Conservation (phyloP, 768 basidiomycete genomes). For the Boletus sp. region DNA sequence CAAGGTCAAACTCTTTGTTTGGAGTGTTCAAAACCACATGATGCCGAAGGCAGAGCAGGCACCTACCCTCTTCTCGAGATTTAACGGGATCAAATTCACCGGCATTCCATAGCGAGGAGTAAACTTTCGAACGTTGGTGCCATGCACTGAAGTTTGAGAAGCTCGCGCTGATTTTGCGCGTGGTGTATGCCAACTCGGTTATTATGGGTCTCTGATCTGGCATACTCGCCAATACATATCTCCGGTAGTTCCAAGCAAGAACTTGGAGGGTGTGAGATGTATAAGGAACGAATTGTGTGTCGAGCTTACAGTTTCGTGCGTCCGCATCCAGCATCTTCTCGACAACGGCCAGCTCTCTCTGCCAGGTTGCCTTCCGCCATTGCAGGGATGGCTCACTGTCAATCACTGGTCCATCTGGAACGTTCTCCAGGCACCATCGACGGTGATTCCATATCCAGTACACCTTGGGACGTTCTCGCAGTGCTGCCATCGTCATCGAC, state of each 20-base stretch:
- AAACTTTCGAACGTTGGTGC: constrained; percentile 92
- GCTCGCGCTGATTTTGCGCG: constrained; percentile 85
- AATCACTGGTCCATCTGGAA: constrained; percentile 67
- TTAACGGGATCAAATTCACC: constrained; percentile 49
- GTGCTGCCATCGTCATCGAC: constrained; percentile 70
- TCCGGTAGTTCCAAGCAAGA: constrained; percentile 91
- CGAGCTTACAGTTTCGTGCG: constrained; percentile 80
- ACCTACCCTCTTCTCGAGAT: constrained; percentile 68
- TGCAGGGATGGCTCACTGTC: constrained; percentile 42
- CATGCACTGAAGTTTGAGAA: constrained; percentile 99
- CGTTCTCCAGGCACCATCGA: constrained; percentile 87
- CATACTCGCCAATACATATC: constrained; percentile 76
- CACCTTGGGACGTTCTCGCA: constrained; percentile 88
- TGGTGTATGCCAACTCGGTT: constrained; percentile 83
- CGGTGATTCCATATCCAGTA: constrained; percentile 99
- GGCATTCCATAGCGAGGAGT: constrained; percentile 60
- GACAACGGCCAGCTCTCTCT: constrained; percentile 78
- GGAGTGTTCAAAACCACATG: neutral
- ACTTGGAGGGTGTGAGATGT: constrained; percentile 47
- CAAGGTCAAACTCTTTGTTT: constrained; percentile 80
- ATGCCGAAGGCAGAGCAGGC: neutral
- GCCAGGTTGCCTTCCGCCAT: constrained; percentile 86
- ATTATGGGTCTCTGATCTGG: constrained; percentile 51
- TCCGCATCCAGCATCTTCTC: constrained; percentile 93
- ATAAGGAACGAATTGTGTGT: neutral